Conservation (phyloP, 1,284 basidiomycete species). For the Heterobasidion parviporum region DNA sequence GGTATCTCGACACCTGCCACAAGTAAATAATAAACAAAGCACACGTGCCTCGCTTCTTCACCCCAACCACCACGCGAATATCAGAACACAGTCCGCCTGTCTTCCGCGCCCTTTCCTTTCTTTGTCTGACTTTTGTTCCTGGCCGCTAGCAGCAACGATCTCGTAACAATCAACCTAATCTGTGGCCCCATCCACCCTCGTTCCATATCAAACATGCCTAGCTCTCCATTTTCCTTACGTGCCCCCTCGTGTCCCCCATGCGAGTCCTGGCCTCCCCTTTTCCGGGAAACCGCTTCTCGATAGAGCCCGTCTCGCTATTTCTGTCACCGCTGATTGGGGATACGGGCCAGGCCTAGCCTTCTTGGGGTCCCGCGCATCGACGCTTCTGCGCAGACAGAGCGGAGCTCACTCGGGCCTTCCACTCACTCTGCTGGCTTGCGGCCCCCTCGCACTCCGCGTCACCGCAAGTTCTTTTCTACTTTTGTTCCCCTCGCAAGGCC, state of each 20-base stretch:
- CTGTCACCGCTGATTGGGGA: not conserved
- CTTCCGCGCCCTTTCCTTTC: not conserved
- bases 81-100: not conserved
- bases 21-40: constrained; percentile 11
- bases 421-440: not conserved
- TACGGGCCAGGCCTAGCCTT: constrained; percentile 7
- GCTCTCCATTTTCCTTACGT: not conserved
- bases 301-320: not conserved
- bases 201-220: not conserved
- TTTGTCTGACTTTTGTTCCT: not conserved
- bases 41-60: constrained; percentile 7
- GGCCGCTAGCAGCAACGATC: not conserved
- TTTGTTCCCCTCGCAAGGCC: not conserved
- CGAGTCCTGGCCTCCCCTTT: not conserved
- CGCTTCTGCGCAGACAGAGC: constrained; percentile 1
- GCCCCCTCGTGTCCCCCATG: not conserved
- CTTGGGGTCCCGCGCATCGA: constrained; percentile 8
- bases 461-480: not conserved
- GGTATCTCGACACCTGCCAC: constrained; percentile 3
- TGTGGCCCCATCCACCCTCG: not conserved
- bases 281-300: not conserved
- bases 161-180: not conserved
- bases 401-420: constrained; percentile 4
- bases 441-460: not conserved
- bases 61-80: not conserved